Evolutionary conservation across 208 protist genomes (phyloP).

Genomic region (Trypanosoma scelopori): DNA sequence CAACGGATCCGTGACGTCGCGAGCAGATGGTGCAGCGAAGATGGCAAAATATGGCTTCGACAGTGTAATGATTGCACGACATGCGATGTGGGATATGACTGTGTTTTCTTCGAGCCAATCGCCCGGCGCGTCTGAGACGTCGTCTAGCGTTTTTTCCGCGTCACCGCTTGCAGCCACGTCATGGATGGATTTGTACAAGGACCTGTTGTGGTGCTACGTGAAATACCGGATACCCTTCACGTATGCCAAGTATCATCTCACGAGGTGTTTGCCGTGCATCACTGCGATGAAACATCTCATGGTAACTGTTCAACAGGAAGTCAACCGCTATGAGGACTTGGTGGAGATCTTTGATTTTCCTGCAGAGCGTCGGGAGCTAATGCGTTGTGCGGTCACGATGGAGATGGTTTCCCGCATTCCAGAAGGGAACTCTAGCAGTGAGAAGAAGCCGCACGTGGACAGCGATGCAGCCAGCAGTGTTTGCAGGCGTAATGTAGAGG

Average conservation of each 20-base stretch:
- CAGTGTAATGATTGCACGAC: conserved; percentile 94
- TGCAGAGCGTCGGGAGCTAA: conserved; percentile 27
- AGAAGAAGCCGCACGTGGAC: not conserved
- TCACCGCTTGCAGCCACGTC: conserved; percentile 13
- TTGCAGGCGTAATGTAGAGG: not conserved
- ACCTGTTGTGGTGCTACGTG: conserved; percentile 54
- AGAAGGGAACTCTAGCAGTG: not conserved
- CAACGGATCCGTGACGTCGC: conserved; percentile 62
- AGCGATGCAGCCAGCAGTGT: not conserved
- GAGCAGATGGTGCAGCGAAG: conserved; percentile 46
- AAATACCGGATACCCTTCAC: conserved; percentile 68
- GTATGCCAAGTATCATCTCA: conserved; percentile 91
- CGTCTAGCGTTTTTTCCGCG: not conserved
- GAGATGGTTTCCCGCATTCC: conserved; percentile 39
- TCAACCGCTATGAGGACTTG: conserved; percentile 66
- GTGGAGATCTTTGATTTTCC: conserved; percentile 52
- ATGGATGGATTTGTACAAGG: conserved; percentile 30
- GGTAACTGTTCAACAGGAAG: conserved; percentile 45
- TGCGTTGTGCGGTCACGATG: conserved; percentile 28
- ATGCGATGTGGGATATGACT: conserved; percentile 93
- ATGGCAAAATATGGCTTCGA: conserved; percentile 67
- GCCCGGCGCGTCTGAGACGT: not conserved
- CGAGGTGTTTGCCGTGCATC: conserved; percentile 70
- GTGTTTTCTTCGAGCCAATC: conserved; percentile 59
- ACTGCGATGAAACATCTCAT: conserved; percentile 61